Conservation (phyloP, 1,139 yeast species). For the Suhomyces atakaporum region DNA sequence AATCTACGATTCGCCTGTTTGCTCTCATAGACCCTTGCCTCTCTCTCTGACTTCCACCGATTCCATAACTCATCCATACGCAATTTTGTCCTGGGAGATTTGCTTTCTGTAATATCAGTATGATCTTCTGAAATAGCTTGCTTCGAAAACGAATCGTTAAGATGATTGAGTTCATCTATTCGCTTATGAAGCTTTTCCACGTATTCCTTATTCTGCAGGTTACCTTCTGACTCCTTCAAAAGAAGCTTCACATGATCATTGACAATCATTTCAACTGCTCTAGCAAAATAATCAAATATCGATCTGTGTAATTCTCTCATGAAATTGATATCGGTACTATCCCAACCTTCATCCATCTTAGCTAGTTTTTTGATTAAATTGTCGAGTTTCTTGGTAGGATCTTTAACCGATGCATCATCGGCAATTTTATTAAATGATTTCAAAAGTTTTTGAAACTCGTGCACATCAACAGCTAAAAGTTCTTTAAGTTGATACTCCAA, state of each 20-base stretch:
- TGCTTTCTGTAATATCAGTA: constrained; percentile 13
- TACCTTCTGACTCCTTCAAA: constrained; percentile 30
- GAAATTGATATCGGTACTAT: constrained; percentile 28
- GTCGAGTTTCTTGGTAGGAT: constrained; percentile 54
- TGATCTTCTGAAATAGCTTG: constrained; percentile 21
- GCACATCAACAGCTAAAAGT: constrained; percentile 37
- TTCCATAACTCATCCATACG: constrained; percentile 63
- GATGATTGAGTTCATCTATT: constrained; percentile 32
- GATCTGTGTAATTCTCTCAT: constrained; percentile 54
- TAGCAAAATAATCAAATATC: constrained; percentile 55
- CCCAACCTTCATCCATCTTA: constrained; percentile 17
- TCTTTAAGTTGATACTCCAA: constrained; percentile 43
- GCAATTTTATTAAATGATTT: constrained; percentile 55
- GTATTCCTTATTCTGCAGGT: constrained; percentile 22
- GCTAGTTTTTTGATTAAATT: constrained; percentile 30
- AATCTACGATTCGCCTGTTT: constrained; percentile 56
- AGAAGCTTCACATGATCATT: constrained; percentile 55
- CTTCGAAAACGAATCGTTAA: constrained; percentile 26
- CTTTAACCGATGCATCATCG: constrained; percentile 58
- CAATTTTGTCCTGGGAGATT: constrained; percentile 43
- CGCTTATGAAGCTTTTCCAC: constrained; percentile 32
- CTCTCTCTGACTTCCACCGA: constrained; percentile 72
- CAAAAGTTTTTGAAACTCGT: constrained; percentile 45
- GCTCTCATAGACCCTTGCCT: constrained; percentile 62
- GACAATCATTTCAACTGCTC: constrained; percentile 60